Evolutionary conservation across 2,329 filamentous ascomycete species (phyloP).

Genomic region (Furcasterigmium furcatum): DNA sequence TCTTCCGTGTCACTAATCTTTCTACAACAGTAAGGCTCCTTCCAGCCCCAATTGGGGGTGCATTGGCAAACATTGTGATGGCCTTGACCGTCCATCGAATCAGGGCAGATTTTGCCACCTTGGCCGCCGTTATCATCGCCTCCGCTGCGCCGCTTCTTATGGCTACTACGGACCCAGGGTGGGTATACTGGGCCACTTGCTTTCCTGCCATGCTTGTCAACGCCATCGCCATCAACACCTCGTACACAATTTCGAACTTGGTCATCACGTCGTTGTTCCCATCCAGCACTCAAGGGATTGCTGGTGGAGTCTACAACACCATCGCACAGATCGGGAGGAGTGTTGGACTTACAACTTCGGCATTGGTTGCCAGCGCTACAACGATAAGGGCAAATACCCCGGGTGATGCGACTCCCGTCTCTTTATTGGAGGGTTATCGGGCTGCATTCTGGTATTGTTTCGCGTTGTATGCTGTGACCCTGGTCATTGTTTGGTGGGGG

Average conservation of each 20-base stretch:
- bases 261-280: slow-evolving; percentile 54
- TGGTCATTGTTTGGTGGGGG: background rate
- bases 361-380: slow-evolving; percentile 34
- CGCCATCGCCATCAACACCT: background rate
- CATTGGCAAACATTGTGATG: slow-evolving; percentile 35
- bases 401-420: background rate
- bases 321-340: slow-evolving; percentile 55
- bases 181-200: background rate
- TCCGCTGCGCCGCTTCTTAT: slow-evolving; percentile 48
- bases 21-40: slow-evolving; percentile 36
- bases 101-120: slow-evolving; percentile 31
- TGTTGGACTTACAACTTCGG: slow-evolving; percentile 47
- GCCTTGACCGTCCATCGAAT: slow-evolving; percentile 36
- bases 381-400: background rate
- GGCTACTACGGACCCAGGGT: slow-evolving; percentile 27
- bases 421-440: background rate
- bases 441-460: background rate
- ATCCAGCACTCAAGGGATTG: slow-evolving; percentile 50
- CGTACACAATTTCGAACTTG: slow-evolving; percentile 54
- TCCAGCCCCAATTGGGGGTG: slow-evolving; percentile 40
- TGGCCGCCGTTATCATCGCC: slow-evolving; percentile 37
- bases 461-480: background rate
- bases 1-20: background rate
- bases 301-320: slow-evolving; percentile 58
- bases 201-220: background rate